Evolutionary conservation across 352 stramenopile species (phyloP), one percentile per base, ranked within the genome.

Genomic region (Elongisporangium anandrum): DNA sequence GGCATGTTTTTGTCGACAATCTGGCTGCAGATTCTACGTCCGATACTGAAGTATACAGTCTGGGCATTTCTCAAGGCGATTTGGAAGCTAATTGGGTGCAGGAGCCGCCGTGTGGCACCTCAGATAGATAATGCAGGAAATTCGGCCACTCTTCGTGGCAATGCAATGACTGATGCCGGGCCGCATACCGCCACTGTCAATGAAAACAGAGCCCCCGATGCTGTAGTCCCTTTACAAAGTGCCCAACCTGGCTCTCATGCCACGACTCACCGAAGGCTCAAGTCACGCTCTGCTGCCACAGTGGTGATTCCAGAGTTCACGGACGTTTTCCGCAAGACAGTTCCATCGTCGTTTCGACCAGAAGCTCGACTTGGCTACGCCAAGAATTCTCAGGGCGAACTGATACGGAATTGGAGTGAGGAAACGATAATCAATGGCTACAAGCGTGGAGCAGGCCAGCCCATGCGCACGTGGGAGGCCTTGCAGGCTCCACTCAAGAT

Each of bases 381-480:
- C n/a, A 63, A 73, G 24, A 81, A 88, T 50, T 52, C 54, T 0
- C 60, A 71, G 2, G 70, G 75, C 0, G 79, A 90, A 24, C 63
- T 94, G 0, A 68, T 91, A 15, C 85, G 85, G 5, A 67, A 77
- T n/a, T 94, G 81, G 81, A 48, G 67, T 21, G 73, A 90, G 23
- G 64, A 89, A 22, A 81, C 79, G 0, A 38, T 72, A 5, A 70
- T 68, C 38, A 78, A 87, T 49, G 77, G 77, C 6, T 65, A 75
- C 12, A 64, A 64, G 15, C 74, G 78, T 17, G 55, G 58, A 5
- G 20, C 64, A 10, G 79, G 75, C 13, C 68, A 84, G n/a, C 60
- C 34, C 15, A 87, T 88, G 81, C 71, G 76, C n/a, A 89, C 81
- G 23, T 91, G 81, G 81, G 79, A 91, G 60, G 79, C 79, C 1